Evolutionary conservation across 768 basidiomycete genomes (phyloP).

Genomic region (Collybia sp.): DNA sequence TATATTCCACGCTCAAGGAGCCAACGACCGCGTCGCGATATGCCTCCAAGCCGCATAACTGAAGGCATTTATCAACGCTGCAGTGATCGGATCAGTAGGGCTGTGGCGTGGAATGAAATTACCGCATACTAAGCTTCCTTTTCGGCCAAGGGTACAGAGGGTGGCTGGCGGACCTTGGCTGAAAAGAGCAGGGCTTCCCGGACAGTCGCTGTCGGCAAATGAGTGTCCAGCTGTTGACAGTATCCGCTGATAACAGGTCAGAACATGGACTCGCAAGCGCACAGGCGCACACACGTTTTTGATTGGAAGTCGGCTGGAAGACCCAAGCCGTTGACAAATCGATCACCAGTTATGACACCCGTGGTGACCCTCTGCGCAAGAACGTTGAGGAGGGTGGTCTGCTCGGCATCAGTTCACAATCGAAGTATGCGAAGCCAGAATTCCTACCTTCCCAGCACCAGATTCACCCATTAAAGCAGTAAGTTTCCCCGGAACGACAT

Average conservation of each 20-base stretch:
- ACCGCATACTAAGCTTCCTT: constrained; percentile 75
- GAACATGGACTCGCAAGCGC: not conserved
- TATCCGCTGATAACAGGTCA: constrained; percentile 52
- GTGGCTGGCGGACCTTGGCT: constrained; percentile 73
- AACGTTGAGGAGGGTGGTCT: constrained; percentile 59
- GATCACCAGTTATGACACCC: constrained; percentile 47
- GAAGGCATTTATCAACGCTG: constrained; percentile 44
- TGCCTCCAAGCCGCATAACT: constrained; percentile 60
- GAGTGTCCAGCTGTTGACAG: constrained; percentile 83
- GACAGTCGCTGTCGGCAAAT: constrained; percentile 71
- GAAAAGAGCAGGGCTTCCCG: constrained; percentile 80
- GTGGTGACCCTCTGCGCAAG: constrained; percentile 43
- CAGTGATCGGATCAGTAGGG: not conserved
- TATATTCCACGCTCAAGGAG: constrained; percentile 43
- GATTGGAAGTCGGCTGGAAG: constrained; percentile 57
- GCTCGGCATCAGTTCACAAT: constrained; percentile 42
- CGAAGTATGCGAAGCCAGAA: constrained; percentile 20
- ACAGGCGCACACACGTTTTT: constrained; percentile 38
- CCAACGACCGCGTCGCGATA: constrained; percentile 63
- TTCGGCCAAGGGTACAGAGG: constrained; percentile 55
- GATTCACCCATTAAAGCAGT: constrained; percentile 73
- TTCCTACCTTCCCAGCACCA: constrained; percentile 39
- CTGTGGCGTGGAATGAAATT: not conserved
- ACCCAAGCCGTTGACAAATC: constrained; percentile 49
- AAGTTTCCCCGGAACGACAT: constrained; percentile 75